Conservation (phyloP, 163 green algal species). For the Scenedesmus sp. region DNA sequence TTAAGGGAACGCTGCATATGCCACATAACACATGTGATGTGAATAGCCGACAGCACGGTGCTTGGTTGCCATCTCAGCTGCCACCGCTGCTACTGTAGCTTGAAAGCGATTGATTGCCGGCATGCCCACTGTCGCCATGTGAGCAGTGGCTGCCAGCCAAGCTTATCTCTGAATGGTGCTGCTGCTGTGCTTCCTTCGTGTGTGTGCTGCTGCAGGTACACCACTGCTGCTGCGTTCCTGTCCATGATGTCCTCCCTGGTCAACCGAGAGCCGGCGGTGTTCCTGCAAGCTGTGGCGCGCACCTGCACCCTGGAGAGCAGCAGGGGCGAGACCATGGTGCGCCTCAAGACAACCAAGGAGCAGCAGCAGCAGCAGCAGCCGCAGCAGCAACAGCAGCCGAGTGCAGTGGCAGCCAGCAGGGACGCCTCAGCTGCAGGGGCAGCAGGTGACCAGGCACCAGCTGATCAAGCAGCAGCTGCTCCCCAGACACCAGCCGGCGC, state of each 20-base stretch:
- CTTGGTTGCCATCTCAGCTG: no score
- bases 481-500: background rate
- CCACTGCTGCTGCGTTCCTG: conserved; percentile 74
- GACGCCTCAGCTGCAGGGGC: background rate
- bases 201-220: conserved; percentile 46
- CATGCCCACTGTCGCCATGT: background rate
- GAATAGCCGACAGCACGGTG: background rate
- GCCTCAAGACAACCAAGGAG: conserved; percentile 41
- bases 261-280: conserved; percentile 83
- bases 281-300: conserved; percentile 79
- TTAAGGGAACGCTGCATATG: no score
- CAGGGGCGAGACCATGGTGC: conserved; percentile 43
- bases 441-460: background rate
- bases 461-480: conserved; percentile 21
- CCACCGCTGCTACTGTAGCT: no score
- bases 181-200: conserved; percentile 13
- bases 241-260: conserved; percentile 70
- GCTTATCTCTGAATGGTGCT: background rate
- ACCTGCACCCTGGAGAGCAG: conserved; percentile 72
- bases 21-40: background rate
- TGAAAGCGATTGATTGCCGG: no score
- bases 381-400: conserved; percentile 21
- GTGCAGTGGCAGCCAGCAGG: background rate
- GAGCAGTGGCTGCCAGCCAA: background rate
- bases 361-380: conserved; percentile 30